Percentiles rank a stretch among this genome's conserved stretches.
Conservation (phyloP, 1,284 basidiomycete genomes). For the Fomes fomentarius region DNA sequence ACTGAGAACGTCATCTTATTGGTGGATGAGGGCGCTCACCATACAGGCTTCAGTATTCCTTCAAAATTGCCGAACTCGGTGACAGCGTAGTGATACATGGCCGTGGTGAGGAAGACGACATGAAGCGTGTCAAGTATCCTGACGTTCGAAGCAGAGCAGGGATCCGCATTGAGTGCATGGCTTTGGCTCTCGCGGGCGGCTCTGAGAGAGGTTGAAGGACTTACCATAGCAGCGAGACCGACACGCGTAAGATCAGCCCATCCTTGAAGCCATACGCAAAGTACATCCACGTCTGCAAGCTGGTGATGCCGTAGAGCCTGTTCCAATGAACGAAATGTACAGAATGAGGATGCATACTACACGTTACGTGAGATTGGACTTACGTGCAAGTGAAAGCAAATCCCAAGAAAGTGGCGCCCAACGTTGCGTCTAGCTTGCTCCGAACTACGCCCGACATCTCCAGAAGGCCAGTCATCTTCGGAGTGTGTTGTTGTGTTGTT, state of each 20-base stretch:
- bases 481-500: no score
- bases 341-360: no score
- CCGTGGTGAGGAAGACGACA: conserved; percentile 2
- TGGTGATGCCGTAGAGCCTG: conserved; percentile 15
- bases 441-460: neutral
- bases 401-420: conserved; percentile 9
- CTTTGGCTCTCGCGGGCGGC: neutral
- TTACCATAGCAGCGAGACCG: conserved; percentile 12
- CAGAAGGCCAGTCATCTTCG: no score
- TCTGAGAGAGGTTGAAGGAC: neutral
- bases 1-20: neutral
- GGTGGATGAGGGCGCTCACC: neutral
- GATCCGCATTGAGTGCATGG: neutral
- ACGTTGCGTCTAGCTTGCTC: conserved; percentile 4
- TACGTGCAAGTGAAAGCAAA: conserved; percentile 8
- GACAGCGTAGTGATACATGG: conserved; percentile 12
- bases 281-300: conserved; percentile 15
- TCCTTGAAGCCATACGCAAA: conserved; percentile 9
- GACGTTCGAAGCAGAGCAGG: neutral
- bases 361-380: no score
- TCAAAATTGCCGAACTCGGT: conserved; percentile 4
- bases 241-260: neutral
- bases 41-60: conserved; percentile 3
- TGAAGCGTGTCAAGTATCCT: conserved; percentile 15
- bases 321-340: neutral